These are phyloP conservation scores for Xerocomus spinulosus DNA, from an alignment of 768 basidiomycete genomes.

Conservation along the genomic window DNA sequence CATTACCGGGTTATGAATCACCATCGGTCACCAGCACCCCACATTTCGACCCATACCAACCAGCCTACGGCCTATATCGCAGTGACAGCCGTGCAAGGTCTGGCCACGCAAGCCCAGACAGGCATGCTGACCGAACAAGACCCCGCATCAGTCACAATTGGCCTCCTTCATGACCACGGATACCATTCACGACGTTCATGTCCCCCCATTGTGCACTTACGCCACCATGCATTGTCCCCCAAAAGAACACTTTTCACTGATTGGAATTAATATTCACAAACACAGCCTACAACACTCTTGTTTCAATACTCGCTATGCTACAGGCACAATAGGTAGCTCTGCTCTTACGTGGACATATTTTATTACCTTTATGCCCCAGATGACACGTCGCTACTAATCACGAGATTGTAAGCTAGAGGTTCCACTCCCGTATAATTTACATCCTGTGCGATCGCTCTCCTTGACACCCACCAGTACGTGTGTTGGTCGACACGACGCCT, in stretches of 20 bases:
- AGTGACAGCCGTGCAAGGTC: slow-evolving; percentile 38
- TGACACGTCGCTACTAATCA: slow-evolving; percentile 14
- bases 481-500: not conserved
- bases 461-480: not conserved
- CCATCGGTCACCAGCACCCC: slow-evolving; percentile 29
- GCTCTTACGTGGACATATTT: slow-evolving; percentile 23
- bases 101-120: slow-evolving; percentile 32
- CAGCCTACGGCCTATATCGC: slow-evolving; percentile 39
- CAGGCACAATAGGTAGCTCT: slow-evolving; percentile 14
- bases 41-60: slow-evolving; percentile 15
- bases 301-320: slow-evolving; percentile 8
- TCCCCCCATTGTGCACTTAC: slow-evolving; percentile 2
- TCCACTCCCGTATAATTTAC: slow-evolving; percentile 7
- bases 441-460: too few species aligned
- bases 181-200: too few species aligned
- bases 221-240: slow-evolving; percentile 3
- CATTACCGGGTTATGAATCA: slow-evolving; percentile 56
- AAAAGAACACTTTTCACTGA: slow-evolving; percentile 4
- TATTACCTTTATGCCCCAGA: slow-evolving; percentile 27
- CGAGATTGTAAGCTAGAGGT: slow-evolving; percentile 10
- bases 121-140: slow-evolving; percentile 23
- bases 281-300: slow-evolving; percentile 2
- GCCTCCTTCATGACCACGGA: slow-evolving; percentile 9
- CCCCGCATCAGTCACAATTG: slow-evolving; percentile 17
- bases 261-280: slow-evolving; percentile 2